Percentiles rank a stretch among this genome's conserved stretches.
phyloP scores from a whole-genome alignment of 495 filamentous ascomycete genomes.

The Penicillium dipodomyicola region DNA sequence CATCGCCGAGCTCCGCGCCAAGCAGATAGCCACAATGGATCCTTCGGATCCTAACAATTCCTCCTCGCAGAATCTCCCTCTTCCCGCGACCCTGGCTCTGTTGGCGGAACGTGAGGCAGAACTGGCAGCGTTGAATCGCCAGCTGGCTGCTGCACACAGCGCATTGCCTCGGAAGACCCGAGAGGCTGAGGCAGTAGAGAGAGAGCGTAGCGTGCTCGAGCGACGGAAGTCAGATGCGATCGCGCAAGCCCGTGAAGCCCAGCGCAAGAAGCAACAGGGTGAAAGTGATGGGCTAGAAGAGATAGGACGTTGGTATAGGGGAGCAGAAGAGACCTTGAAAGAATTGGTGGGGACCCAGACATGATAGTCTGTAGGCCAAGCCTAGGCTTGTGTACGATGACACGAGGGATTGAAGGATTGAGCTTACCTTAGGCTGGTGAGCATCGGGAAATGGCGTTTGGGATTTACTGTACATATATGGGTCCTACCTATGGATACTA shows the following conservation, averaged over 20 bases:
- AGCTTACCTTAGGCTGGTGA: constrained; percentile 7
- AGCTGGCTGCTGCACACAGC: constrained; percentile 62
- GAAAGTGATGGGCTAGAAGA: constrained; percentile 79
- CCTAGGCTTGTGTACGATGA: constrained; percentile 13
- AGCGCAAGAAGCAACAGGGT: constrained; percentile 70
- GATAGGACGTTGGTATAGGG: constrained; percentile 77
- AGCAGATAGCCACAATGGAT: constrained; percentile 42
- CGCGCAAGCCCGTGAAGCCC: constrained; percentile 73
- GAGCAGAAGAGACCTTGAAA: constrained; percentile 65
- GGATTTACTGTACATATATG: constrained; percentile 19
- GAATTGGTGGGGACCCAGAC: constrained; percentile 57
- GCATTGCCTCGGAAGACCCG: constrained; percentile 68
- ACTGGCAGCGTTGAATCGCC: constrained; percentile 61
- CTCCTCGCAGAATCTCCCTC: constrained; percentile 42
- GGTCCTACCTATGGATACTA: not conserved
- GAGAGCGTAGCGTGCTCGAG: constrained; percentile 70
- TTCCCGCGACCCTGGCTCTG: constrained; percentile 39
- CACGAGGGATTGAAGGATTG: constrained; percentile 25
- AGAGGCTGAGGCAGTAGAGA: constrained; percentile 68
- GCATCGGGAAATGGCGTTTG: constrained; percentile 27
- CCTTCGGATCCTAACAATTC: constrained; percentile 28
- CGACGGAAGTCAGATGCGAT: constrained; percentile 64
- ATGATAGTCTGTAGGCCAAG: constrained; percentile 12
- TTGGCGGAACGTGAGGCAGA: constrained; percentile 58
- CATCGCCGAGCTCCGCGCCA: constrained; percentile 53